A percentile compares a stretch with the other conserved stretches of the same genome.
These are phyloP conservation scores for Neopestalotiopsis clavispora DNA, from an alignment of 2,329 filamentous ascomycete genomes.

Conservation along the genomic window DNA sequence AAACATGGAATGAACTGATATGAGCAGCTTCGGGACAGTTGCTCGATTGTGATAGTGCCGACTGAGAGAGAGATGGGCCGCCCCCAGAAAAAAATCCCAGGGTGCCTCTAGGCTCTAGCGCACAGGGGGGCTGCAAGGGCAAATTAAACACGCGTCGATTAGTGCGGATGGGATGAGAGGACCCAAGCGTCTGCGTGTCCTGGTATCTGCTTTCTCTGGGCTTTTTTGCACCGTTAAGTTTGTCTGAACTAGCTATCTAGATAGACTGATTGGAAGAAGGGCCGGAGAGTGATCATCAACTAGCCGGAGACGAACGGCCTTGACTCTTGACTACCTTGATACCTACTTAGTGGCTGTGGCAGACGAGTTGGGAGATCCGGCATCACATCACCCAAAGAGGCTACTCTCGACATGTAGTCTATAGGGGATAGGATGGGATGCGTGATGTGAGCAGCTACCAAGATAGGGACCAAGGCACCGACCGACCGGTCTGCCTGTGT, in stretches of 20 bases:
- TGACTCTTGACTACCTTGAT: neutral
- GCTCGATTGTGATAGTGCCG: slow-evolving; percentile 40
- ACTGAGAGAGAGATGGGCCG: slow-evolving; percentile 17
- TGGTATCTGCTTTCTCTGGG: neutral
- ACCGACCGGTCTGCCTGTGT: neutral
- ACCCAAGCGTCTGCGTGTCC: slow-evolving; percentile 15
- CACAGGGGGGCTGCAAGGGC: slow-evolving; percentile 26
- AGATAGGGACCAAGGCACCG: neutral
- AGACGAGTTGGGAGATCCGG: neutral
- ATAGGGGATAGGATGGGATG: slow-evolving; percentile 2
- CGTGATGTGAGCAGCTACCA: neutral
- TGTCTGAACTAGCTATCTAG: neutral
- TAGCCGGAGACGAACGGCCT: neutral
- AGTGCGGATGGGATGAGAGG: slow-evolving; percentile 18
- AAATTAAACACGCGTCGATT: slow-evolving; percentile 45
- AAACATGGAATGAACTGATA: slow-evolving; percentile 8
- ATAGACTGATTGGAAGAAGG: slow-evolving; percentile 5
- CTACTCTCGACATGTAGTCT: neutral
- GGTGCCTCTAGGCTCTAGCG: slow-evolving; percentile 19
- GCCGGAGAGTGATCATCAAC: slow-evolving; percentile 12
- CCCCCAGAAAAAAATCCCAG: slow-evolving; percentile 13
- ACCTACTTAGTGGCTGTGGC: neutral
- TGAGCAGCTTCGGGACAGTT: slow-evolving; percentile 18
- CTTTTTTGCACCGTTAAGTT: slow-evolving; percentile 17
- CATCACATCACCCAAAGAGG: neutral